A percentile compares a stretch with the other conserved stretches of the same genome.
These are phyloP conservation scores for Russula sp. DNA, from an alignment of 768 basidiomycete genomes.

Conservation along the genomic window DNA sequence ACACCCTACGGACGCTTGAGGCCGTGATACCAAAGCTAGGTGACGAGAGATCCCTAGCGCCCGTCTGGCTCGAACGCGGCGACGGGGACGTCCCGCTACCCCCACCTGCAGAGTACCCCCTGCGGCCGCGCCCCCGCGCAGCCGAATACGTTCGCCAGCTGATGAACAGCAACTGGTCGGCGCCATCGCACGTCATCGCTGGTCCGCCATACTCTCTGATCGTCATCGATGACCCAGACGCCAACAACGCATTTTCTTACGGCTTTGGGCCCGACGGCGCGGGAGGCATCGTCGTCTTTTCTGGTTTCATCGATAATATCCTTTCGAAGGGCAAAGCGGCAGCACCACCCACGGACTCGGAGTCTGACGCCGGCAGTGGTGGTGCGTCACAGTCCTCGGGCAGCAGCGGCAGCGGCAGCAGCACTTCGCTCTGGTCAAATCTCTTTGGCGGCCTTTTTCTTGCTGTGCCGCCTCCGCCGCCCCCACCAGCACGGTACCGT, in stretches of 20 bases:
- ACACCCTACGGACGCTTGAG: constrained; percentile 74
- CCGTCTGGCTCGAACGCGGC: constrained; percentile 48
- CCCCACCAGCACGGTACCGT: constrained; percentile 30
- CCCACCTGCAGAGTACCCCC: constrained; percentile 74
- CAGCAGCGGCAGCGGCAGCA: neutral
- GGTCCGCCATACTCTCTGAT: constrained; percentile 89
- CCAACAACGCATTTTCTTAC: constrained; percentile 89
- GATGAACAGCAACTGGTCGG: constrained; percentile 29
- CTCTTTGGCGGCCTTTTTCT: constrained; percentile 42
- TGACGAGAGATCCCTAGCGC: constrained; percentile 45
- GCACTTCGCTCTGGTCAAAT: constrained; percentile 40
- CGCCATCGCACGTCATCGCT: constrained; percentile 49
- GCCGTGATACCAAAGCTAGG: constrained; percentile 60
- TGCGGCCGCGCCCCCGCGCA: constrained; percentile 77
- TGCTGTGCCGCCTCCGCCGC: constrained; percentile 29
- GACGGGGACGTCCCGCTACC: constrained; percentile 55
- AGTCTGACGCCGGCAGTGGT: neutral
- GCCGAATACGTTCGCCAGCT: constrained; percentile 58
- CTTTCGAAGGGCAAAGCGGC: constrained; percentile 35
- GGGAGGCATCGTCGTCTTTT: constrained; percentile 91
- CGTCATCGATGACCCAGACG: constrained; percentile 78
- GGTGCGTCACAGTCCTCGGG: constrained; percentile 15
- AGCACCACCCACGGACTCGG: constrained; percentile 27
- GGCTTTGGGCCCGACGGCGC: constrained; percentile 90
- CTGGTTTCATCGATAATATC: constrained; percentile 87